phyloP scores from a whole-genome alignment of 139 green algal genomes.

The Chlamydomonas incerta region DNA sequence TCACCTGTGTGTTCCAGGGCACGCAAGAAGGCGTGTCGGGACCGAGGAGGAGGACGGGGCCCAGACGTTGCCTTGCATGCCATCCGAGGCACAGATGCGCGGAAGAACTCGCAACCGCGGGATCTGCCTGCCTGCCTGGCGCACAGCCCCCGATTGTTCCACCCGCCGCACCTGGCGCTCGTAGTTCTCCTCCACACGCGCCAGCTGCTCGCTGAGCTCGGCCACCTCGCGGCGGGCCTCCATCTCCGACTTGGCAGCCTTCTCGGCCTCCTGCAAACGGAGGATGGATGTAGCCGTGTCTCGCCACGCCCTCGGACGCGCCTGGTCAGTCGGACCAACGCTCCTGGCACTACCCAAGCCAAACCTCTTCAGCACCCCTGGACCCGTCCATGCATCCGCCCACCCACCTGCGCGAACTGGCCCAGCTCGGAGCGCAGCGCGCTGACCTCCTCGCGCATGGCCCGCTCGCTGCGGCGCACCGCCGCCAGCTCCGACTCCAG shows the following conservation, averaged over 20 bases:
- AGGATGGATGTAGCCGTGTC: too few relatives aligned
- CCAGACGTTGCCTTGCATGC: too few relatives aligned
- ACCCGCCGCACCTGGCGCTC: neutral
- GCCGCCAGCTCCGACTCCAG: constrained; percentile 30
- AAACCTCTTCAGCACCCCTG: neutral
- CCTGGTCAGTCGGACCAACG: neutral
- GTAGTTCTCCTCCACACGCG: neutral
- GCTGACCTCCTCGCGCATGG: constrained; percentile 2
- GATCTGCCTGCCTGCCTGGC: too few relatives aligned
- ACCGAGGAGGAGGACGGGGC: too few relatives aligned
- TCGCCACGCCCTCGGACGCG: neutral
- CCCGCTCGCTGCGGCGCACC: constrained; percentile 8
- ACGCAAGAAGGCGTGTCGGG: too few relatives aligned
- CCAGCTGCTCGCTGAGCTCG: neutral
- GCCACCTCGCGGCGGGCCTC: neutral
- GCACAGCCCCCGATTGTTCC: too few relatives aligned
- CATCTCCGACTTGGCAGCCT: neutral
- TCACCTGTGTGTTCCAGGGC: neutral
- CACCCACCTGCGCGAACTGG: neutral
- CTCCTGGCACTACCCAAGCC: neutral
- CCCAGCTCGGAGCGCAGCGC: constrained; percentile 3
- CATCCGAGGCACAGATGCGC: too few relatives aligned
- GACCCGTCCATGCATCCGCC: neutral
- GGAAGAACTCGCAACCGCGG: too few relatives aligned
- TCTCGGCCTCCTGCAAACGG: constrained; percentile 28